A percentile compares a stretch with the other conserved stretches of the same genome.
phyloP scores from a whole-genome alignment of 352 stramenopile genomes.

The Phytophthora meadii region DNA sequence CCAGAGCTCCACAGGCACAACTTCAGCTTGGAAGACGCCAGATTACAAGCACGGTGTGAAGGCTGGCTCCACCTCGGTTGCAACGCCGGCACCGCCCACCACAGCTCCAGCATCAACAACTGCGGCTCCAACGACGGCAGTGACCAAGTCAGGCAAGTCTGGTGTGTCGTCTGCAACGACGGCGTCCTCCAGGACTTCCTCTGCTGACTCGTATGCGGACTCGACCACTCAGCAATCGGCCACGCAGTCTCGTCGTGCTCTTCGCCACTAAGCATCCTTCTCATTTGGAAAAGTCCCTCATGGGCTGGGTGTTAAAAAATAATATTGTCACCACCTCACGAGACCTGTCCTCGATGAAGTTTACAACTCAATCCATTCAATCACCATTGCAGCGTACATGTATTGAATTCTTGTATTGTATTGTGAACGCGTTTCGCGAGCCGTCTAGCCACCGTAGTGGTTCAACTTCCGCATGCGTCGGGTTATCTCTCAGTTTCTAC shows the following conservation, averaged over 20 bases:
- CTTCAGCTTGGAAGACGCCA: slow-evolving; percentile 5
- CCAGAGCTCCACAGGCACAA: slow-evolving; percentile 14
- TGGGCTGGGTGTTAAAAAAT: no score
- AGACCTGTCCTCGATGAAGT: no score
- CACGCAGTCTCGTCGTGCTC: slow-evolving; percentile 21
- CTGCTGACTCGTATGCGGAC: slow-evolving; percentile 26
- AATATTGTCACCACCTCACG: no score
- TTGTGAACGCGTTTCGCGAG: no score
- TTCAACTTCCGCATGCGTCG: no score
- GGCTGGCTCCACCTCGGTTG: slow-evolving; percentile 3
- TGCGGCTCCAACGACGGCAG: slow-evolving; percentile 5
- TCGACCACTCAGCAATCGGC: slow-evolving; percentile 31
- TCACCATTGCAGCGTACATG: no score
- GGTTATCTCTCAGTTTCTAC: no score
- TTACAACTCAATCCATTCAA: no score
- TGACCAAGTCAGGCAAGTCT: slow-evolving; percentile 18
- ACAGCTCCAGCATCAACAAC: background rate
- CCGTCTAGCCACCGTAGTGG: no score
- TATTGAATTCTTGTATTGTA: no score
- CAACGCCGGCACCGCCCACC: background rate
- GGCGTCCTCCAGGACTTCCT: slow-evolving; percentile 22
- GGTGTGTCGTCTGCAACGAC: slow-evolving; percentile 20
- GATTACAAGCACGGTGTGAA: slow-evolving; percentile 28
- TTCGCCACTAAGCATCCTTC: slow-evolving; percentile 29
- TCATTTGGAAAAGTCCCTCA: slow-evolving; percentile 5